phyloP scores from a whole-genome alignment of 805 yeast genomes.

The Metschnikowia amazonensis region DNA sequence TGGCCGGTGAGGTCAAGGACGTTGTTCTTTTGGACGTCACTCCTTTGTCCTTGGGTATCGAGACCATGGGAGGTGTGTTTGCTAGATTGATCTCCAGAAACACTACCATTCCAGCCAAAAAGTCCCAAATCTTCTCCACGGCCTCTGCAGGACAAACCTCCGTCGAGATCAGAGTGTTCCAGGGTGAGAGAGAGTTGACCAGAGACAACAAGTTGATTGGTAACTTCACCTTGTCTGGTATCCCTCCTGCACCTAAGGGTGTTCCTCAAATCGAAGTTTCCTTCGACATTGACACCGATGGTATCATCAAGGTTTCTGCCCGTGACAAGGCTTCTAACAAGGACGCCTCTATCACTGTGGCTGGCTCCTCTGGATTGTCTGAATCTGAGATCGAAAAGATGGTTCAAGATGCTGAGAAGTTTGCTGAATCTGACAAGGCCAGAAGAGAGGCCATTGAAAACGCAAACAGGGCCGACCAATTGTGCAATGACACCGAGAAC shows the following conservation, averaged over 20 bases:
- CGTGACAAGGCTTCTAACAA: conserved; percentile 90
- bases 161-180: conserved; percentile 97
- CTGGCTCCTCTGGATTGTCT: conserved; percentile 91
- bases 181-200: conserved; percentile 98
- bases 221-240: conserved; percentile 92
- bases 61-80: conserved; percentile 97
- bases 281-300: conserved; percentile 95
- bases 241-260: conserved; percentile 94
- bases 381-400: conserved; percentile 86
- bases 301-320: conserved; percentile 93
- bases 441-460: conserved; percentile 78
- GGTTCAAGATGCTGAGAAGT: conserved; percentile 88
- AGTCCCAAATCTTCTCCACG: conserved; percentile 91
- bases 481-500: conserved; percentile 53
- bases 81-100: conserved; percentile 87
- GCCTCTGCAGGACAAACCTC: conserved; percentile 96
- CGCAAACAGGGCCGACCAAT: conserved; percentile 81
- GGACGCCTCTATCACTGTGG: conserved; percentile 93
- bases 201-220: conserved; percentile 97
- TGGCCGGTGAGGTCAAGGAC: conserved; percentile 92
- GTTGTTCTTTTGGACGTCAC: conserved; percentile 86
- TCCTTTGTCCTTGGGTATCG: conserved; percentile 90
- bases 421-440: conserved; percentile 82
- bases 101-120: conserved; percentile 96
- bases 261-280: conserved; percentile 93